A percentile compares a stretch with the other conserved stretches of the same genome.
Conservation (phyloP, 371 early-diverging fungal species). For the Mortierella sp. region DNA sequence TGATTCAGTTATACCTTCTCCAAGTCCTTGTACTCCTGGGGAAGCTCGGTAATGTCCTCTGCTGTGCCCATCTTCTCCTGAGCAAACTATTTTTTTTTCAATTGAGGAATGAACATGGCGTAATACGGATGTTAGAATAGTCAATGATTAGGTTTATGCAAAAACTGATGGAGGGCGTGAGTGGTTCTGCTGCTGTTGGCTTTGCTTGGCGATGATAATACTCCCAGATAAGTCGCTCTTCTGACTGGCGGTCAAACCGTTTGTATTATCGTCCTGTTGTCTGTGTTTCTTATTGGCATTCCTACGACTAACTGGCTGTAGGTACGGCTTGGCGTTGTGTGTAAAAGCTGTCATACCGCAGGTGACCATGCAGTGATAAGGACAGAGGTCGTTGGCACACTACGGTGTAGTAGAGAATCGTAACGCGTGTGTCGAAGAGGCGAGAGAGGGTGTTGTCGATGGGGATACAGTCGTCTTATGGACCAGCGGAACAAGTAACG, state of each 20-base stretch:
- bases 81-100: slow-evolving; percentile 74
- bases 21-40: slow-evolving; percentile 89
- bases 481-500: neutral
- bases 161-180: neutral
- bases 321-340: neutral
- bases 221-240: neutral
- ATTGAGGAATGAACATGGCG: neutral
- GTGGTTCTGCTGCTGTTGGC: neutral
- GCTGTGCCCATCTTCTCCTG: slow-evolving; percentile 89
- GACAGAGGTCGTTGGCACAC: neutral
- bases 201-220: neutral
- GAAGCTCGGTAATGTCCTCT: slow-evolving; percentile 90
- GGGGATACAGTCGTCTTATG: neutral
- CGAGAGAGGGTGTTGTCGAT: neutral
- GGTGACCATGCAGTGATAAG: neutral
- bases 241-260: neutral
- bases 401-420: too few relatives aligned
- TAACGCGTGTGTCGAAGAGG: neutral
- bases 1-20: slow-evolving; percentile 68
- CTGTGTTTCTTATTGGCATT: neutral
- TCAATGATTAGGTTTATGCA: neutral
- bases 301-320: neutral
- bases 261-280: neutral
- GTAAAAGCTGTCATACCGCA: neutral
- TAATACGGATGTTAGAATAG: neutral